A percentile compares a stretch with the other conserved stretches of the same genome.
Evolutionary conservation across 352 stramenopile species (phyloP).

Genomic region (Phytophthora sansomeana): DNA sequence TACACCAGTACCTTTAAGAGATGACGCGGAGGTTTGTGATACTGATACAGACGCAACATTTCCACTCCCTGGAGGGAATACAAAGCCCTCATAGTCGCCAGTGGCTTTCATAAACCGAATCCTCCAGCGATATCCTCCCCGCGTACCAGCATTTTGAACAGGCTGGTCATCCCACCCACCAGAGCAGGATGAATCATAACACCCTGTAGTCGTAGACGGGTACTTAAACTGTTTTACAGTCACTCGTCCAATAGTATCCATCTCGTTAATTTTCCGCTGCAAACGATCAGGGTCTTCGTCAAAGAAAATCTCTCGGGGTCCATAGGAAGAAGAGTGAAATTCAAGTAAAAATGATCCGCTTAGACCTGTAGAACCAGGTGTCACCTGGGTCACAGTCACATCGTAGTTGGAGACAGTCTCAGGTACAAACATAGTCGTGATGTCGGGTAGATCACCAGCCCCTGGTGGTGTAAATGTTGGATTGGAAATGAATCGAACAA

Average conservation of each 20-base stretch:
- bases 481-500: slow-evolving; percentile 95
- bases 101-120: slow-evolving; percentile 81
- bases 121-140: slow-evolving; percentile 84
- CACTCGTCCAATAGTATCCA: slow-evolving; percentile 93
- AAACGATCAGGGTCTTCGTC: slow-evolving; percentile 89
- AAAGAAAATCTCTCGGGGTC: slow-evolving; percentile 82
- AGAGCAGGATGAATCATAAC: slow-evolving; percentile 56
- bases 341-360: slow-evolving; percentile 92
- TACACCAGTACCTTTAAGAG: slow-evolving; percentile 49
- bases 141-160: slow-evolving; percentile 77
- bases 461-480: slow-evolving; percentile 88
- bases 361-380: slow-evolving; percentile 87
- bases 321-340: slow-evolving; percentile 82
- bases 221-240: slow-evolving; percentile 91
- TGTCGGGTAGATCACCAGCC: slow-evolving; percentile 86
- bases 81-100: slow-evolving; percentile 73
- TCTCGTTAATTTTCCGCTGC: slow-evolving; percentile 94
- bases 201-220: slow-evolving; percentile 75
- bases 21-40: slow-evolving; percentile 17
- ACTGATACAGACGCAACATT: slow-evolving; percentile 69
- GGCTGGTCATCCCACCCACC: slow-evolving; percentile 93
- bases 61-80: slow-evolving; percentile 82
- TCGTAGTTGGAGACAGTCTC: slow-evolving; percentile 25
- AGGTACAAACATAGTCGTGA: slow-evolving; percentile 55
- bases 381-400: slow-evolving; percentile 88